These are phyloP conservation scores for Scheffersomyces spartinae DNA, from an alignment of 805 yeast species.

Conservation along the genomic window DNA sequence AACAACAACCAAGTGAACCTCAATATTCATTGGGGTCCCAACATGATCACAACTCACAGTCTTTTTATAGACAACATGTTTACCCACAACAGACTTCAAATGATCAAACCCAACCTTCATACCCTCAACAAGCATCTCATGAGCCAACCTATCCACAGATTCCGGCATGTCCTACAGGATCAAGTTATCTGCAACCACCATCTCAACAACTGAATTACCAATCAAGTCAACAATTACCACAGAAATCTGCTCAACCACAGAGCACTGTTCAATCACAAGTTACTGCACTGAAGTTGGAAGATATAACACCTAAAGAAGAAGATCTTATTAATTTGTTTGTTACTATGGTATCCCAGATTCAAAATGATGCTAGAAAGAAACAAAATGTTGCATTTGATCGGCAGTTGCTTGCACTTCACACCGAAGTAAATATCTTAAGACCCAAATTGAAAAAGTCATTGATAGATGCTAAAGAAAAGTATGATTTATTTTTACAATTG, in stretches of 20 bases:
- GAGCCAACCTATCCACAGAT: too few species aligned
- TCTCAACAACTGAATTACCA: too few species aligned
- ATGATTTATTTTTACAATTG: conserved; percentile 59
- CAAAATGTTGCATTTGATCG: conserved; percentile 31
- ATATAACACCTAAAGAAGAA: conserved; percentile 52
- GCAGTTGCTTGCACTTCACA: conserved; percentile 45
- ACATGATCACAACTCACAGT: too few species aligned
- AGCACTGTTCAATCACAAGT: conserved; percentile 3
- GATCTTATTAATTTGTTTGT: conserved; percentile 59
- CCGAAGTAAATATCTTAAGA: conserved; percentile 45
- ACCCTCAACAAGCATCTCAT: conserved; percentile 1
- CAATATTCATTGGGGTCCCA: conserved; percentile 2
- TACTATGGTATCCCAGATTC: conserved; percentile 45
- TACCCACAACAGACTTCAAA: too few species aligned
- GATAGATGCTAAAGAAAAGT: conserved; percentile 43
- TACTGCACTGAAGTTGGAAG: conserved; percentile 8
- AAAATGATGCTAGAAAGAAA: conserved; percentile 34
- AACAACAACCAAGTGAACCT: conserved; percentile 14
- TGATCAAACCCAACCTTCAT: too few species aligned
- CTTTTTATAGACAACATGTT: too few species aligned
- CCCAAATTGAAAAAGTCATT: conserved; percentile 60
- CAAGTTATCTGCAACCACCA: too few species aligned
- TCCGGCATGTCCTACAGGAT: too few species aligned
- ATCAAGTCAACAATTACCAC: conserved; percentile 1
- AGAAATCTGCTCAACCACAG: conserved; percentile 2